Percentiles rank a stretch among this genome's conserved stretches.
phyloP scores from a whole-genome alignment of 352 stramenopile genomes.

The Pythium phragmitis region DNA sequence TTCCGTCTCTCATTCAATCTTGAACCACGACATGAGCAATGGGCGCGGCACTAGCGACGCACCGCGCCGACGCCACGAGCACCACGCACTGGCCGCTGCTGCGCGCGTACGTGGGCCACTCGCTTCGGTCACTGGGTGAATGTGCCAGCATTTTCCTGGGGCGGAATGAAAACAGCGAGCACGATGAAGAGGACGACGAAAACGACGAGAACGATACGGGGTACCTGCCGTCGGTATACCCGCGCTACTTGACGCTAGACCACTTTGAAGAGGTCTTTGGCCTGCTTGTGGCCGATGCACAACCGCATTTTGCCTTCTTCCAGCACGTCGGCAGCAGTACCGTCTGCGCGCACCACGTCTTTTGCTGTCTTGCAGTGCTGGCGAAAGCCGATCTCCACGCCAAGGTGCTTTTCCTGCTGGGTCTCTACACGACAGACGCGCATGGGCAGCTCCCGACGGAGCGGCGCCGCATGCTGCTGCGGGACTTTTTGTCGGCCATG shows the following conservation, averaged over 20 bases:
- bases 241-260: constrained; percentile 40
- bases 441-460: constrained; percentile 40
- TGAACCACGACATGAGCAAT: constrained; percentile 8
- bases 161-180: constrained; percentile 24
- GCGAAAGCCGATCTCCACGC: constrained; percentile 50
- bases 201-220: background rate
- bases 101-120: constrained; percentile 53
- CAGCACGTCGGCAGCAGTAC: constrained; percentile 9
- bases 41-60: constrained; percentile 36
- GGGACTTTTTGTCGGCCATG: constrained; percentile 42
- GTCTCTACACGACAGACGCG: constrained; percentile 48
- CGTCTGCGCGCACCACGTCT: constrained; percentile 55
- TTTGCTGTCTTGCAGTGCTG: constrained; percentile 55
- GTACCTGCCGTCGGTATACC: constrained; percentile 29
- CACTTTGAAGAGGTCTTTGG: constrained; percentile 81
- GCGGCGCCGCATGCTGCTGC: constrained; percentile 39
- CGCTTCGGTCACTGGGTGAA: constrained; percentile 47
- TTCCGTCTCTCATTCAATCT: background rate
- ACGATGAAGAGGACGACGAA: constrained; percentile 25
- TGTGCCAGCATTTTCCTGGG: constrained; percentile 57
- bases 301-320: constrained; percentile 74
- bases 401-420: constrained; percentile 61
- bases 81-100: constrained; percentile 40
- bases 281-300: constrained; percentile 60
- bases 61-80: constrained; percentile 15